Percentiles rank a stretch among this genome's conserved stretches.
phyloP scores from a whole-genome alignment of 345 rosid genomes.

The Chamaenerion angustifolium region DNA sequence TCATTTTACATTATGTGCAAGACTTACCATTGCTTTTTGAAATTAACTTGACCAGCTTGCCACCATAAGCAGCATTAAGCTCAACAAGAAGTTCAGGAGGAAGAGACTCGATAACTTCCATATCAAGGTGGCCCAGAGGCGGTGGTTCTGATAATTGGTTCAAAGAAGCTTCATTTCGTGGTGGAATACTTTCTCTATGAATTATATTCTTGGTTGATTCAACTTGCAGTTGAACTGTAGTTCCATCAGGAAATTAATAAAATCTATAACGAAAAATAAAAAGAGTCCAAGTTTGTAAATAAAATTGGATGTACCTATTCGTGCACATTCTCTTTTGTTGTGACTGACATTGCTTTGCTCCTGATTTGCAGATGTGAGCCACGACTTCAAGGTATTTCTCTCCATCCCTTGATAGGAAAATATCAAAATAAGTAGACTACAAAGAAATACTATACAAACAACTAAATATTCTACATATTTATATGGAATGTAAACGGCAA shows the following conservation, averaged over 20 bases:
- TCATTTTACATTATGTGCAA: neutral
- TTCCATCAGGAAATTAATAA: constrained; percentile 11
- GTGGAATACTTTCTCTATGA: constrained; percentile 18
- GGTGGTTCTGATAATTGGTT: constrained; percentile 36
- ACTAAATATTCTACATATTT: too few species aligned
- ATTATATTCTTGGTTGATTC: constrained; percentile 19
- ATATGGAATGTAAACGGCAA: too few species aligned
- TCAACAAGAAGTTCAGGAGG: constrained; percentile 72
- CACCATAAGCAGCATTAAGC: constrained; percentile 68
- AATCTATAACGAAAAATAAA: neutral
- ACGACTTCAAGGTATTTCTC: constrained; percentile 45
- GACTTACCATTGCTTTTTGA: constrained; percentile 33
- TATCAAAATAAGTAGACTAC: constrained; percentile 4
- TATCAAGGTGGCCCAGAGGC: constrained; percentile 56
- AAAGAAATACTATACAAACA: neutral
- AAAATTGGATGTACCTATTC: constrained; percentile 25
- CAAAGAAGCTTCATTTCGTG: constrained; percentile 13
- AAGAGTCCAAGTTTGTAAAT: neutral
- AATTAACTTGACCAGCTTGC: constrained; percentile 47
- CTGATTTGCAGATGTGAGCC: constrained; percentile 47
- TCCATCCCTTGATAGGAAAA: constrained; percentile 23
- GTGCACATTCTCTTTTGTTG: constrained; percentile 14
- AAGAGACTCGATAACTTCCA: constrained; percentile 71
- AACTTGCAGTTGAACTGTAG: constrained; percentile 15
- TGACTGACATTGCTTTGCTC: constrained; percentile 13